Evolutionary conservation across 805 yeast species (phyloP).

Genomic region (Brettanomyces nanus): DNA sequence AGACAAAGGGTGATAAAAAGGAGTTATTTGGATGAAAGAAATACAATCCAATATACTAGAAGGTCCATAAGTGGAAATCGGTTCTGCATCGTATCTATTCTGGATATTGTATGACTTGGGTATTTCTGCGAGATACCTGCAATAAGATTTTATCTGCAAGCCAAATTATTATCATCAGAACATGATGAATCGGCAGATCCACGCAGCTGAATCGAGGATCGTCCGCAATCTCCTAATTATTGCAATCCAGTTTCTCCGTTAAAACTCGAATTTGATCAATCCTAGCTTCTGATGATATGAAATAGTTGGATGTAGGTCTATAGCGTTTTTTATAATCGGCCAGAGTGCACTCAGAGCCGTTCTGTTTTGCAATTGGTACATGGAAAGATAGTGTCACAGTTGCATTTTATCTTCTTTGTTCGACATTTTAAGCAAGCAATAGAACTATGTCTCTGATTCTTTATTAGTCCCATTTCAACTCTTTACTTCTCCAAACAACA

Average conservation of each 20-base stretch:
- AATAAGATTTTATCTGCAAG: too few relatives aligned
- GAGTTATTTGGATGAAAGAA: conserved; percentile 51
- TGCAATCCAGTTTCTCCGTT: too few relatives aligned
- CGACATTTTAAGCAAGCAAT: conserved; percentile 17
- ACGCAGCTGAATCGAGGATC: too few relatives aligned
- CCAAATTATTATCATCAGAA: too few relatives aligned
- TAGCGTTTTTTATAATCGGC: conserved; percentile 12
- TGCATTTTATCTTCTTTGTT: conserved; percentile 15
- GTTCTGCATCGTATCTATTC: conserved; percentile 8
- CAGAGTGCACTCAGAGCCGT: conserved; percentile 7
- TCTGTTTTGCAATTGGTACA: conserved; percentile 15
- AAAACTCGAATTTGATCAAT: too few relatives aligned
- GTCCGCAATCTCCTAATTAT: too few relatives aligned
- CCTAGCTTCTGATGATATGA: conserved; percentile 6
- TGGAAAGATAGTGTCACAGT: conserved; percentile 8
- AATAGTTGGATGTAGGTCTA: conserved; percentile 11
- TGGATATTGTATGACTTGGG: too few relatives aligned
- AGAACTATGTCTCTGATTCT: not conserved
- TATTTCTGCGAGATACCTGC: too few relatives aligned
- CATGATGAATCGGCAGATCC: too few relatives aligned
- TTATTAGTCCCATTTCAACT: not conserved
- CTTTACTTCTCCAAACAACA: too few relatives aligned
- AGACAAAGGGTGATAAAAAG: conserved; percentile 46
- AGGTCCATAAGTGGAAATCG: conserved; percentile 15
- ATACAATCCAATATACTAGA: conserved; percentile 28